Evolutionary conservation across 139 green algal species (phyloP), one percentile per base, ranked within the genome.

Genomic region (Spirogloea muscicola): DNA sequence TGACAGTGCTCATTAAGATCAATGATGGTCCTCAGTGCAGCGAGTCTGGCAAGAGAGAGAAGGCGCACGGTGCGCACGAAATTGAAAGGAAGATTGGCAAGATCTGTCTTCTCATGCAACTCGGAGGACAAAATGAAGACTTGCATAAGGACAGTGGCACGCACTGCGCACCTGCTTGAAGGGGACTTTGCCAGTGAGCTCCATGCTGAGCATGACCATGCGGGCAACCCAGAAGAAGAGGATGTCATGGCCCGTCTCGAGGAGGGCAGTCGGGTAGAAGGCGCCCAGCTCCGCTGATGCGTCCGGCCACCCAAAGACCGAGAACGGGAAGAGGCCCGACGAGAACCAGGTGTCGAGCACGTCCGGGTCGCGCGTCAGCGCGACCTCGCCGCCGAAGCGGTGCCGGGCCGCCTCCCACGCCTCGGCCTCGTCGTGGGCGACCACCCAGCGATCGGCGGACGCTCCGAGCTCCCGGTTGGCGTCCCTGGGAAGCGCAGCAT

Each of bases 301-400:
- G 10, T 80, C 72, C 0, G 84, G 84, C 84, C 84, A 89, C 16
- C 79, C 82, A 31, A 86, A 82, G 5, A 84, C 74, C 10, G 68
- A 83, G 74, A 89, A 89, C 7, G 84, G 84, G 42, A 84, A 89
- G 10, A 89, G 79, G 16, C 78, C 84, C 7, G 82, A 87, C 31
- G 70, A 83, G 58, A 89, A 89, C 84, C 84, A 89, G 16, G 84
- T 89, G 77, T 89, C 84, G 10, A 89, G 74, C 18, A 89, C 84
- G 55, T 89, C 84, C 33, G 75, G 51, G 52, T 89, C 84, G 62
- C 85, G 84, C 55, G 39, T 58, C 21, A 85, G 39, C 21, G 48
- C 58, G 10, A 80, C 43, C 39, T 72, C 51, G n/a, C 62, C 62
- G n/a, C 27, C 27, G 49, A 84, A 85, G 74, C 75, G 81, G 10